Base-by-base conservation (phyloP, 1,284 basidiomycete species). In the Exobasidium rhododendri region DNA sequence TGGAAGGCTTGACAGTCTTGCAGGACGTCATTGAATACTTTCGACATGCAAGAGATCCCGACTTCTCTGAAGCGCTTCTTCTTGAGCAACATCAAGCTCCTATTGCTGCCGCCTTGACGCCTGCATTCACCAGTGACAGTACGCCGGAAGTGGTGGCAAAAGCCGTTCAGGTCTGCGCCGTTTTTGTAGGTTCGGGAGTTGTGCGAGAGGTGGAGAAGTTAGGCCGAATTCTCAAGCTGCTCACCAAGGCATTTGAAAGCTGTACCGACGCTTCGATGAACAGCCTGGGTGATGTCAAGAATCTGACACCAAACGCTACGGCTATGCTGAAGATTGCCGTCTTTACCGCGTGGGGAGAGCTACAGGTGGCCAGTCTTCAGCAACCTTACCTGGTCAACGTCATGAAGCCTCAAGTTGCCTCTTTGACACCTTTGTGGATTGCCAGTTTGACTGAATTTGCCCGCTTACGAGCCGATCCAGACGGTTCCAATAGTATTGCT, bases 11-110 rank as follows among this genome's bases (percentile, higher is more conserved):
- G 26, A 84, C 90, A 6, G 90, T 98, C 2, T 82, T 99, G 32
- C 85, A 88, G 32, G 94, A 97, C 77, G 91, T 98, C 40, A 92
- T 98, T 65, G 87, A 94, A 90, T 86, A 88, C 58, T 98, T 97
- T 80, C 86, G 91, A 2, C 82, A 84, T 26, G 87, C 91, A 2
- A 90, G 90, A 0, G 96, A 98, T 81, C 90, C 93, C 0, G 93
- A 94, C 64, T 97, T 93, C 74, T 89, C 91, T 49, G 91, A 92
- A 65, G 87, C 91, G 0, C 83, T 94, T 2, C 83, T 99, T 1
- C 84, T 99, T n/a, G 94, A 98, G 78, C 96, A 99, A 80, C 91
- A 97, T 80, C 94, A 98, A 82, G 96, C 96, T 0, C 94, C 96
- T 0, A 96, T 98, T 63, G 94, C 94, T 1, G 92, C 96, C 1